Base-by-base conservation (phyloP, 2,329 filamentous ascomycete species). In the Arachnomyces sp. region DNA sequence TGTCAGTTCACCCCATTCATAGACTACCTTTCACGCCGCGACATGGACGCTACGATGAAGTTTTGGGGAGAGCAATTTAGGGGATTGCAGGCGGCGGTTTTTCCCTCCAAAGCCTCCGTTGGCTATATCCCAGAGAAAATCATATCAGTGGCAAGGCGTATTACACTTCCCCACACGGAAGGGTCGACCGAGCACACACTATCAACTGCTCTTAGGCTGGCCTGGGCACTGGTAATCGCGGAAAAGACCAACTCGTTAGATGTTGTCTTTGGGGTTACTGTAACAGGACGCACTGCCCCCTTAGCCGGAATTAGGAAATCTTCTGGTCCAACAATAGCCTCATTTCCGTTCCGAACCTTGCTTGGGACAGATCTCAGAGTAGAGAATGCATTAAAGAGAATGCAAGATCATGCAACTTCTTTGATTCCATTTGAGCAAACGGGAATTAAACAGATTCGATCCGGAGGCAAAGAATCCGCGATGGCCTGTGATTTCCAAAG, bases 351-450 rank as follows among this genome's bases (percentile, higher is more conserved):
- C 8, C 42, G 45, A 5, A 20, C 46, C 8, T 28, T 15, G 11
- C 15, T 49, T 8, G 15, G 43, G 5, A 8, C 3, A 8, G 14
- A 49, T 36, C 50, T 59, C 31, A 58, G 57, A 17, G 55, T 61
- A 2, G 51, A 57, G 0, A 65, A 73, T 28, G 77, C 70, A 43
- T 59, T 81, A 3, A 63, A 70, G 33, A 54, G 60, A 2, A 64
- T 81, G 3, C 76, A 80, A 31, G 59, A 71, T 16, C 67, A 71
- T 39, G 70, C 67, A 0, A 61, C 73, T 0, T 57, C 63, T 3
- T 68, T 73, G 40, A 77, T 79, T 2, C 71, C 74, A 0, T 72
- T 79, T 49, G 74, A 82, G 58, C 77, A 82, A 52, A 66, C 72
- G 3, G 66, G 66, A 3, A 35, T 68, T n/a, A 64, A 66, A 38